These are phyloP conservation scores for Nothophaeocryptopus gaeumannii DNA, from an alignment of 2,329 filamentous ascomycete species.

Conservation along the genomic window DNA sequence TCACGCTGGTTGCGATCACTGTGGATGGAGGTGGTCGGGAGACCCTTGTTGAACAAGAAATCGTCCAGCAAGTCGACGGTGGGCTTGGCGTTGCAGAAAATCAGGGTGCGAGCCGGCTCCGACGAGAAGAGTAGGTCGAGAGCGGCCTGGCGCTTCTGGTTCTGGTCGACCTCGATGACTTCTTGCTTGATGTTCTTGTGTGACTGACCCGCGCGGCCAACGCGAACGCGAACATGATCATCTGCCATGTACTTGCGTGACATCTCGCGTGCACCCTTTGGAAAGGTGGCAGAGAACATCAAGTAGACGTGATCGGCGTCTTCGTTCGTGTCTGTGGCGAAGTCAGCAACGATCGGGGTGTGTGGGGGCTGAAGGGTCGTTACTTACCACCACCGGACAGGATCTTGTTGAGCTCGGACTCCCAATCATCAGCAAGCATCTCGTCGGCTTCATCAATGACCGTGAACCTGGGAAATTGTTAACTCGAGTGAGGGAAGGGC, in stretches of 20 bases:
- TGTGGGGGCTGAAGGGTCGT: background rate
- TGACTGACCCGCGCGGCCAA: conserved; percentile 76
- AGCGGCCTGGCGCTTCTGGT: conserved; percentile 67
- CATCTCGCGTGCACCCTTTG: conserved; percentile 71
- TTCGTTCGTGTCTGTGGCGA: conserved; percentile 63
- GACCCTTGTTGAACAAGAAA: conserved; percentile 69
- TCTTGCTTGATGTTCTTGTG: conserved; percentile 79
- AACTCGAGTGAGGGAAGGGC: too few species aligned
- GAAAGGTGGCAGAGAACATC: conserved; percentile 95
- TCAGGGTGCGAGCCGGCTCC: conserved; percentile 72
- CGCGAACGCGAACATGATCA: conserved; percentile 74
- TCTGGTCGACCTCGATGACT: conserved; percentile 64
- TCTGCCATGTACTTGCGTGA: conserved; percentile 72
- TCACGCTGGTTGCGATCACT: conserved; percentile 82
- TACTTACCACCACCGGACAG: conserved; percentile 75
- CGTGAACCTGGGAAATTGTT: conserved; percentile 43
- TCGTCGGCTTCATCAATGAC: conserved; percentile 96
- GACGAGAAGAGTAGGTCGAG: conserved; percentile 66
- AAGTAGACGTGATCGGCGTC: conserved; percentile 67
- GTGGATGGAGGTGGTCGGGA: conserved; percentile 88
- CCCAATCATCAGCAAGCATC: conserved; percentile 76
- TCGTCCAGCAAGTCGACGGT: conserved; percentile 83
- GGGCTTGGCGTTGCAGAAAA: conserved; percentile 83
- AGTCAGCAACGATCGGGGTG: conserved; percentile 15
- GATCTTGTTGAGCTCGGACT: conserved; percentile 69